Evolutionary conservation across 768 basidiomycete genomes (phyloP), one percentile per base, ranked within the genome.

Genomic region (Strobilomyces confusus): DNA sequence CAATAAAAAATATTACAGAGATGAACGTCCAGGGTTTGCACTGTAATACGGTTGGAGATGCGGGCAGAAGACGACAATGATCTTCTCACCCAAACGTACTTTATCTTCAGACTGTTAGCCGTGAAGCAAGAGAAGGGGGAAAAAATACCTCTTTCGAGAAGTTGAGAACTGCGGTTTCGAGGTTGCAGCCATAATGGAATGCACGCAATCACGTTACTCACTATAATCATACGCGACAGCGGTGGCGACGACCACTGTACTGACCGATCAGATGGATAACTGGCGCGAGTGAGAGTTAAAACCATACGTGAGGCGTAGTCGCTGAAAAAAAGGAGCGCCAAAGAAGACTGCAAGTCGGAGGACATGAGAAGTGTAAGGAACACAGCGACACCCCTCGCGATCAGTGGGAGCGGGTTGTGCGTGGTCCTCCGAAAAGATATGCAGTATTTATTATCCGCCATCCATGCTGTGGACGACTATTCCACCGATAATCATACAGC

Each of bases 201-300:
- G 43, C 25, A 30, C 43, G 25, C 29, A 17, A 32, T n/a, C 17
- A 3, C 6, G 23, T 9, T 15, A 40, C 51, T 45, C 29, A 52
- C 51, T n/a, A 17, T 46, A 52, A 33, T 52, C 51, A 40, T 40
- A 46, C 15, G 32, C 44, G 22, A 45, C 44, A 4, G 37, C 51
- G n/a, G 29, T 32, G 17, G 30, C 13, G 5, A 32, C 14, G 0
- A 23, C 22, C 11, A 52, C 51, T 52, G 17, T 4, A 9, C 15
- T 14, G 9, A 8, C 11, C n/a, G 6, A 12, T 42, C 20, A 52
- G 51, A 20, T 36, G 17, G 6, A 42, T 33, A 6, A 32, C 6
- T 5, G 22, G 14, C 12, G 13, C n/a, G n/a, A n/a, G n/a, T n/a
- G n/a, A n/a, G 19, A 19, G 17, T 8, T 29, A 14, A 9, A 19